phyloP scores from a whole-genome alignment of 2,329 filamentous ascomycete species.

The Botryotinia convoluta region DNA sequence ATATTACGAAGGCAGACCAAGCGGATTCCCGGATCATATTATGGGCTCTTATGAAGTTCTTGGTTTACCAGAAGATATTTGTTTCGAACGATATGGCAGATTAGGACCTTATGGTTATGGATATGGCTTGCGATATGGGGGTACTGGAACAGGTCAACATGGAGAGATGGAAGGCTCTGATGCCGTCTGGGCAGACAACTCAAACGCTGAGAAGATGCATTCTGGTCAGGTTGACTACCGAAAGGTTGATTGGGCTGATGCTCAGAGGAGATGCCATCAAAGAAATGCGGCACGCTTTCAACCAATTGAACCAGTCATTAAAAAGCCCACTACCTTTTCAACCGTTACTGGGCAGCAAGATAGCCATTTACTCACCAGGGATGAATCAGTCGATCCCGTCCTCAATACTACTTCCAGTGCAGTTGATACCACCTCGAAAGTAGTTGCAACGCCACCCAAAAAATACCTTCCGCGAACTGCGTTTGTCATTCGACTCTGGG shows the following conservation, averaged over 20 bases:
- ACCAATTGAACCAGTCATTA: slow-evolving; percentile 16
- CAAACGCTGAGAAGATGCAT: slow-evolving; percentile 16
- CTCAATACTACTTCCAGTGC: neutral
- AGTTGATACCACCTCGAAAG: slow-evolving; percentile 18
- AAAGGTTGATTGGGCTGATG: slow-evolving; percentile 73
- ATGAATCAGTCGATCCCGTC: neutral
- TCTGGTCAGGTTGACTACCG: slow-evolving; percentile 73
- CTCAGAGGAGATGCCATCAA: slow-evolving; percentile 69
- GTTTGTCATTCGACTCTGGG: slow-evolving; percentile 79
- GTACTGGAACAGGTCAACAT: slow-evolving; percentile 79
- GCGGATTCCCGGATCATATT: slow-evolving; percentile 79
- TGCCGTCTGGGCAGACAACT: slow-evolving; percentile 65
- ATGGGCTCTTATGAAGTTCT: slow-evolving; percentile 85
- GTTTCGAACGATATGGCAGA: slow-evolving; percentile 88
- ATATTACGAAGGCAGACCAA: slow-evolving; percentile 73
- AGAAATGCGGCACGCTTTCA: slow-evolving; percentile 68
- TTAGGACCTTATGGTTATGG: slow-evolving; percentile 88
- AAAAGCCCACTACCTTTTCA: slow-evolving; percentile 26
- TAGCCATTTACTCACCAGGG: slow-evolving; percentile 20
- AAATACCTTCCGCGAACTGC: slow-evolving; percentile 61
- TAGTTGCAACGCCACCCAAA: slow-evolving; percentile 23
- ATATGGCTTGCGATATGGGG: slow-evolving; percentile 75
- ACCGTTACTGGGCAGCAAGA: slow-evolving; percentile 6
- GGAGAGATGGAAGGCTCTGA: slow-evolving; percentile 81
- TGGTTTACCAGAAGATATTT: slow-evolving; percentile 77